These are phyloP conservation scores for Fusarium sp. DNA, from an alignment of 2,329 filamentous ascomycete species.

Conservation along the genomic window DNA sequence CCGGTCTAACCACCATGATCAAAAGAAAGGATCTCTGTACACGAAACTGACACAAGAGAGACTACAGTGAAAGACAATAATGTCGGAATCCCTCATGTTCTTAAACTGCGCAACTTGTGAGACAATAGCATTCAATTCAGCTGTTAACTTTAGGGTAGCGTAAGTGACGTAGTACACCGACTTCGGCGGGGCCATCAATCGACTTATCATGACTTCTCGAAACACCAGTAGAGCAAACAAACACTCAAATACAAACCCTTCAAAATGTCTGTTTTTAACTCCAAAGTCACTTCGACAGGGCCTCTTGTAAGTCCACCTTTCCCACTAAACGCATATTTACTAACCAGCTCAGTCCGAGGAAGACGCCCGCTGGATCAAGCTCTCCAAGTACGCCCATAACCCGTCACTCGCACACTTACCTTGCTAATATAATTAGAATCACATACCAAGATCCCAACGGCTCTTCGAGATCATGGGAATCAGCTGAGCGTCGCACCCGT, in stretches of 20 bases:
- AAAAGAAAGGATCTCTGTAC: too few relatives aligned
- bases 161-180: slow-evolving; percentile 38
- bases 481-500: slow-evolving; percentile 77
- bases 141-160: slow-evolving; percentile 30
- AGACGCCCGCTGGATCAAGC: slow-evolving; percentile 71
- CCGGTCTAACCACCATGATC: too few relatives aligned
- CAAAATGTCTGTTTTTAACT: slow-evolving; percentile 58
- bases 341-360: slow-evolving; percentile 56
- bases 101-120: background rate
- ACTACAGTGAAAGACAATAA: background rate
- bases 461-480: slow-evolving; percentile 75
- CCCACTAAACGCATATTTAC: background rate
- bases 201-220: slow-evolving; percentile 20
- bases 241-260: background rate
- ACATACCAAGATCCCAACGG: slow-evolving; percentile 75
- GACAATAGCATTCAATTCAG: background rate
- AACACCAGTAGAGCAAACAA: slow-evolving; percentile 6
- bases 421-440: slow-evolving; percentile 58
- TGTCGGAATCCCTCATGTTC: too few relatives aligned
- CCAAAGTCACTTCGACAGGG: slow-evolving; percentile 60
- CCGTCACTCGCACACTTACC: background rate
- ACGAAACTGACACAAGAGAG: background rate
- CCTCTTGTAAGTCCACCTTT: slow-evolving; percentile 57
- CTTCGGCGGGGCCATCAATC: slow-evolving; percentile 25
- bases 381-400: slow-evolving; percentile 63